A percentile compares a stretch with the other conserved stretches of the same genome.
phyloP scores from a whole-genome alignment of 768 basidiomycete species.

The Tricholoma sp. region DNA sequence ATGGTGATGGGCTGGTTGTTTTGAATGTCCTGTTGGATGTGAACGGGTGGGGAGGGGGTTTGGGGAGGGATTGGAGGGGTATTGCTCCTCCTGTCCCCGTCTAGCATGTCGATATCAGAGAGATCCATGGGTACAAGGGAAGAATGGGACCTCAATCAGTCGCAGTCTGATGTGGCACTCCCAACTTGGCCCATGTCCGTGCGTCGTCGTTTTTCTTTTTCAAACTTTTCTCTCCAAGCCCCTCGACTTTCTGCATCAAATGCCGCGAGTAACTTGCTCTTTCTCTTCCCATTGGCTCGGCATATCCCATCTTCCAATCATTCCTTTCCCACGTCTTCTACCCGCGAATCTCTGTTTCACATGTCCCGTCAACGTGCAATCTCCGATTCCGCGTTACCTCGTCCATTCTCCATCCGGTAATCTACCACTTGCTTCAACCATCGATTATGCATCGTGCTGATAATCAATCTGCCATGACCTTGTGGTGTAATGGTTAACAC shows the following conservation, averaged over 20 bases:
- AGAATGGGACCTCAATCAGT: conserved; percentile 2
- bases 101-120: conserved; percentile 3
- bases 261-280: conserved; percentile 21
- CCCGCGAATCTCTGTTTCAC: too few relatives aligned
- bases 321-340: conserved; percentile 4
- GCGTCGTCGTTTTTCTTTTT: conserved; percentile 14
- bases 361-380: too few relatives aligned
- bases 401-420: too few relatives aligned
- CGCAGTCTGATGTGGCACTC: conserved; percentile 10
- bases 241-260: too few relatives aligned
- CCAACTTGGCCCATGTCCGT: conserved; percentile 20
- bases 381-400: too few relatives aligned
- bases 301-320: conserved; percentile 32
- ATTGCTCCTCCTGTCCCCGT: not conserved
- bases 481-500: too few relatives aligned
- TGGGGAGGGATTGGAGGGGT: not conserved
- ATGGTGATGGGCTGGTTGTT: not conserved
- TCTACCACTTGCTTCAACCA: too few relatives aligned
- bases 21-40: conserved; percentile 6
- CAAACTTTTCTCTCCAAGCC: conserved; percentile 4
- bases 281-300: conserved; percentile 30
- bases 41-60: conserved; percentile 2
- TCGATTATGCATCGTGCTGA: too few relatives aligned
- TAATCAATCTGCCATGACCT: too few relatives aligned
- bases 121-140: not conserved